phyloP scores from a whole-genome alignment of 441 rosid genomes.

The Monsonia emarginata region DNA sequence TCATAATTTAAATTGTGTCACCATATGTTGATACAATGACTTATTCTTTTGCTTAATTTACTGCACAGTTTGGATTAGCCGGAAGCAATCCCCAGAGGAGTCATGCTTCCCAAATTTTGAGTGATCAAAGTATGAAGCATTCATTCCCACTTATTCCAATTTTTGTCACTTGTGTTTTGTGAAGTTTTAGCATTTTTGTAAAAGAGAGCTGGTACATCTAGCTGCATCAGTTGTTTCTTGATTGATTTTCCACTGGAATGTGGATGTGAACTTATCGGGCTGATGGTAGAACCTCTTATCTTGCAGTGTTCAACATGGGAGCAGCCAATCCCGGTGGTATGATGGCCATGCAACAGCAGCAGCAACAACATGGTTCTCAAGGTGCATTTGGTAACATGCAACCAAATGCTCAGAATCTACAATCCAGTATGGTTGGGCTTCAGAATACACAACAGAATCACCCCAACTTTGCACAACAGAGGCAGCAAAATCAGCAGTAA shows the following conservation, averaged over 20 bases:
- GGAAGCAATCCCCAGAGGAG: constrained; percentile 66
- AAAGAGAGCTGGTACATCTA: not conserved
- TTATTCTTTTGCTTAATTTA: constrained; percentile 5
- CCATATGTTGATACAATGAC: not conserved
- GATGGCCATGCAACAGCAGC: constrained; percentile 59
- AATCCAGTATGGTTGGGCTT: constrained; percentile 56
- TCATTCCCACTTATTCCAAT: not conserved
- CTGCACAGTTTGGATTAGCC: constrained; percentile 60
- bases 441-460: constrained; percentile 55
- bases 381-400: constrained; percentile 55
- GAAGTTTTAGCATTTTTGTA: not conserved
- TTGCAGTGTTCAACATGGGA: constrained; percentile 73
- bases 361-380: constrained; percentile 49
- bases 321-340: constrained; percentile 47
- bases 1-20: not conserved
- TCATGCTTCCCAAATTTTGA: constrained; percentile 64
- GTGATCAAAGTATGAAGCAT: constrained; percentile 71
- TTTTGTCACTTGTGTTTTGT: not conserved
- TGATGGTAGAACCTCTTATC: not conserved
- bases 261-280: not conserved
- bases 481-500: constrained; percentile 79
- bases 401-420: constrained; percentile 57
- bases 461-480: constrained; percentile 56
- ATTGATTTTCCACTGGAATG: not conserved
- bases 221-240: not conserved